Conservation (phyloP, 192 early-diverging fungal species). For the Gamsiella multidivaricata region DNA sequence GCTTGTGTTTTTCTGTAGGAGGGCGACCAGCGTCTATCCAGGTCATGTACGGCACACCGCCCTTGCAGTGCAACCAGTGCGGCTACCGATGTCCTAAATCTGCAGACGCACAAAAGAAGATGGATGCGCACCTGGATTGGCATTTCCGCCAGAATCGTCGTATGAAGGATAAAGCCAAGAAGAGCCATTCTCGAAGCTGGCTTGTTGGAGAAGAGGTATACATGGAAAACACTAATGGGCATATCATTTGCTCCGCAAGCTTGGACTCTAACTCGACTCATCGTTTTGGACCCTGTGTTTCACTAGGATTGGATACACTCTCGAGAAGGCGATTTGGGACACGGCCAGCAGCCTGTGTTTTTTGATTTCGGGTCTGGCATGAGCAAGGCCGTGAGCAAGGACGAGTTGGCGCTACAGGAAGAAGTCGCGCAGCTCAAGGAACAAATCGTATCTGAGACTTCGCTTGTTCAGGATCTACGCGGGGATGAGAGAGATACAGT, state of each 20-base stretch:
- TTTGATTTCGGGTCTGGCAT: constrained; percentile 43
- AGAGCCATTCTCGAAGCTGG: constrained; percentile 89
- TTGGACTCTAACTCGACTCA: no score
- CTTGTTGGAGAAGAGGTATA: constrained; percentile 75
- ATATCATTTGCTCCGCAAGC: neutral
- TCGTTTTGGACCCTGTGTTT: no score
- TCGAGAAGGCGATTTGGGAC: constrained; percentile 49
- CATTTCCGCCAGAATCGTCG: constrained; percentile 96
- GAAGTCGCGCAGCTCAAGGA: constrained; percentile 43
- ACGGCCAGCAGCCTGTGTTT: constrained; percentile 47
- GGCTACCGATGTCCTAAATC: constrained; percentile 81
- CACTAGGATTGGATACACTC: constrained; percentile 60
- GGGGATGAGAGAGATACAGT: constrained; percentile 39
- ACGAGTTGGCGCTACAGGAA: constrained; percentile 35
- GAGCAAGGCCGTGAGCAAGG: constrained; percentile 40
- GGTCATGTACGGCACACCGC: constrained; percentile 78
- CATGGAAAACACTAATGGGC: neutral
- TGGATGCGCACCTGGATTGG: constrained; percentile 92
- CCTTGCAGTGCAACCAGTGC: constrained; percentile 93
- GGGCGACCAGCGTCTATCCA: constrained; percentile 66
- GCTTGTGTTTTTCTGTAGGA: constrained; percentile 42
- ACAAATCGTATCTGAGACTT: constrained; percentile 35
- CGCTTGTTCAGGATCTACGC: constrained; percentile 22
- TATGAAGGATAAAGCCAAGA: constrained; percentile 83
- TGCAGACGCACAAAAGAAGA: constrained; percentile 74